Base-by-base conservation (phyloP, 2,329 filamentous ascomycete species). In the Ascocoryne sarcoides region DNA sequence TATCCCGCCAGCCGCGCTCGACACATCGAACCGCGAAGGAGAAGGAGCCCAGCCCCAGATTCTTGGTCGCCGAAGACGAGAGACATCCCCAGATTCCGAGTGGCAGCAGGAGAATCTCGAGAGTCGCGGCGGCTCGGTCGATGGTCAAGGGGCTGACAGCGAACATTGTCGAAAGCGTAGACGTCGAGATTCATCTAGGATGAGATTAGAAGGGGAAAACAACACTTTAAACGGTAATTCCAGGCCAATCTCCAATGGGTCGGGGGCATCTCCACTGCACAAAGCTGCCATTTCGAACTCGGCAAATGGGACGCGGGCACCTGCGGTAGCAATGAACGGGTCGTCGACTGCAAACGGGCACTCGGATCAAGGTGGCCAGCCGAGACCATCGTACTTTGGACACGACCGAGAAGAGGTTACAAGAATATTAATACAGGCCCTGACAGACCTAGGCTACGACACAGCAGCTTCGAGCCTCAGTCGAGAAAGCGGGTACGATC, bases 351-450 rank as follows among this genome's bases (percentile, higher is more conserved):
- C 47, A 45, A 59, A 59, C 41, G 54, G 55, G 2, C 52, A 56
- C 36, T 47, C 44, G 5, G 35, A 18, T 18, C 26, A 37, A 18
- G 37, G 32, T 43, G 37, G 26, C 38, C 55, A 57, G 42, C 35
- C 41, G 14, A 42, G 35, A 30, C 40, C 49, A 32, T 63, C 60
- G 19, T 96, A 93, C 61, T 82, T 79, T 57, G 89, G 88, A 14
- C 90, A 96, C 59, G 78, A 92, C 58, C 78, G 87, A 59, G 88
- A 95, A 67, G 90, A 98, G 65, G 82, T 96, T 32, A 94, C 90
- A 4, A 74, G 92, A 39, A 83, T 96, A 48, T 65, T 98, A 54
- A 92, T 98, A 55, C 92, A 98, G 63, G 84, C 88, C 26, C 66
- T 98, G 49, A 76, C 79, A 17, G 90, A 95, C 60, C 72, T 98